Percentiles rank a stretch among this genome's conserved stretches.
Conservation (phyloP, 805 yeast genomes). For the Metschnikowia henanensis region DNA sequence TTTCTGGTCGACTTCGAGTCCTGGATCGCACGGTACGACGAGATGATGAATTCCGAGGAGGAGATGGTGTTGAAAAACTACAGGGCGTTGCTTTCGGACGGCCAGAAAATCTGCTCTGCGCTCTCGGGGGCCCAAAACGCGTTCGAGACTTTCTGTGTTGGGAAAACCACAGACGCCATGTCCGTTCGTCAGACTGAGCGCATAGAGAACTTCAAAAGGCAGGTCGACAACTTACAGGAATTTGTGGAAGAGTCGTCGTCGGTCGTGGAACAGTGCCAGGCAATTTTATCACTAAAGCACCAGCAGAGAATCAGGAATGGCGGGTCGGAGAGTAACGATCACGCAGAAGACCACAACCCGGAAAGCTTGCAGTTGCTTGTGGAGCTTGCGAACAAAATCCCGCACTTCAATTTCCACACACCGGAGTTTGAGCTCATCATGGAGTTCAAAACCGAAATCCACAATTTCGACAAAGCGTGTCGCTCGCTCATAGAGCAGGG, state of each 20-base stretch:
- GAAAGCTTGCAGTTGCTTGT: conserved; percentile 13
- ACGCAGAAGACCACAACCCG: conserved; percentile 23
- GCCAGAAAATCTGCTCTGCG: conserved; percentile 49
- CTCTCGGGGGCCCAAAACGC: conserved; percentile 28
- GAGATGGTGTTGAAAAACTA: conserved; percentile 49
- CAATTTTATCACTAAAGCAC: conserved; percentile 50
- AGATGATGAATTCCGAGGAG: conserved; percentile 36
- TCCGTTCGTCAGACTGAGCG: conserved; percentile 7
- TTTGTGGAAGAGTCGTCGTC: conserved; percentile 46
- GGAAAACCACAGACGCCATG: conserved; percentile 3
- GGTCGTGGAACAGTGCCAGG: conserved; percentile 58
- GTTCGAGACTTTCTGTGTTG: conserved; percentile 12
- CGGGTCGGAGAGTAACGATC: conserved; percentile 17
- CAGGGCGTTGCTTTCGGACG: conserved; percentile 49
- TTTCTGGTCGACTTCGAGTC: conserved; percentile 46
- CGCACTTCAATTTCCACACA: conserved; percentile 48
- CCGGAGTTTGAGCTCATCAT: conserved; percentile 61
- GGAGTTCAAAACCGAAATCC: conserved; percentile 53
- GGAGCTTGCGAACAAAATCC: conserved; percentile 37
- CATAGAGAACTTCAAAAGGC: conserved; percentile 21
- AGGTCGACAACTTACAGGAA: conserved; percentile 33
- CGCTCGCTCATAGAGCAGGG: conserved; percentile 35
- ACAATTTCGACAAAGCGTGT: conserved; percentile 50
- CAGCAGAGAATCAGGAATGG: conserved; percentile 47
- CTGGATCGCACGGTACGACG: conserved; percentile 53